Evolutionary conservation across 257 asterid genomes (phyloP).

Genomic region (Echites panduratus): DNA sequence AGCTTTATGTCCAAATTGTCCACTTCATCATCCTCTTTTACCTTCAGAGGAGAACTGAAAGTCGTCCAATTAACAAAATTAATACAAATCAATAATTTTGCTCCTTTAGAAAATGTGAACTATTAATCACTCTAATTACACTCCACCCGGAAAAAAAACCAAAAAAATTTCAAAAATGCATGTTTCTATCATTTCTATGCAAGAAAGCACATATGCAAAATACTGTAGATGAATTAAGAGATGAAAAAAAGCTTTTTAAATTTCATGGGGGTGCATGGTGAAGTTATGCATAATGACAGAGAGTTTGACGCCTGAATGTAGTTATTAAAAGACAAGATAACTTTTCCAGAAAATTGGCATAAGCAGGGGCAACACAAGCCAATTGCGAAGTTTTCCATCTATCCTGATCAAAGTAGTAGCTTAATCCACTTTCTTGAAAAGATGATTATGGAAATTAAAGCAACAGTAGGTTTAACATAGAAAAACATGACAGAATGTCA

Average conservation of each 20-base stretch:
- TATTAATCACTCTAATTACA: background rate
- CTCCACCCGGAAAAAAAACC: background rate
- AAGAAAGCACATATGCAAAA: background rate
- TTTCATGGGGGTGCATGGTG: background rate
- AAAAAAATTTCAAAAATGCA: background rate
- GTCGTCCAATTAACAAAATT: constrained; percentile 2
- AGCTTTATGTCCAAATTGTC: constrained; percentile 81
- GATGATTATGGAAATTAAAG: background rate
- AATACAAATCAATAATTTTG: background rate
- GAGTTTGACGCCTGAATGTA: background rate
- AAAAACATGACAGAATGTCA: background rate
- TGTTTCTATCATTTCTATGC: background rate
- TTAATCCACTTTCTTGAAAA: background rate
- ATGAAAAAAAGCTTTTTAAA: background rate
- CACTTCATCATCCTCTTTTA: constrained; percentile 91
- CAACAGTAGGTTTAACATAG: background rate
- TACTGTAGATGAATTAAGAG: background rate
- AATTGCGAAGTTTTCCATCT: background rate
- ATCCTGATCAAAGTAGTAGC: background rate
- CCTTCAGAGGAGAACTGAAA: constrained; percentile 78
- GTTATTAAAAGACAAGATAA: background rate
- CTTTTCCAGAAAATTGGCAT: background rate
- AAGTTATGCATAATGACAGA: background rate
- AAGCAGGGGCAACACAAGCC: background rate
- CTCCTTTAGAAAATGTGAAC: background rate